Percentiles rank a stretch among this genome's conserved stretches.
phyloP scores from a whole-genome alignment of 2,329 filamentous ascomycete species.

The Periglandula ipomoeae region DNA sequence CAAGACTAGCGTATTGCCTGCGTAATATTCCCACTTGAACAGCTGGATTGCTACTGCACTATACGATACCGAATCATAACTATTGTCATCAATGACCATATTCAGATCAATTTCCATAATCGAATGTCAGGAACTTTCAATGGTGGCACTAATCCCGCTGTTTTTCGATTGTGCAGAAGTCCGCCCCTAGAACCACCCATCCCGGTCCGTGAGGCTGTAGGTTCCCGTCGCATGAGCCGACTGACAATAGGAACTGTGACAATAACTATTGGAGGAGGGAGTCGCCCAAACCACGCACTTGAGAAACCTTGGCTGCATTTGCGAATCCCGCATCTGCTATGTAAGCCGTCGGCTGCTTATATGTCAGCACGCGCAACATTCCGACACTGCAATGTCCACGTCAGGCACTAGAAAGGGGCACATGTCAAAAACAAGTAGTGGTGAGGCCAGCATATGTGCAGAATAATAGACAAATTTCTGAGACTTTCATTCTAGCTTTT shows the following conservation, averaged over 20 bases:
- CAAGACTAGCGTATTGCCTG: not conserved
- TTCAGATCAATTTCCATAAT: too few relatives aligned
- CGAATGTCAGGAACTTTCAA: too few relatives aligned
- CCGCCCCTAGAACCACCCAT: not conserved
- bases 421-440: too few relatives aligned
- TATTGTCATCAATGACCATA: not conserved
- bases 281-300: not conserved
- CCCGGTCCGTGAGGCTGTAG: not conserved
- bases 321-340: not conserved
- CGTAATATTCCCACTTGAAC: too few relatives aligned
- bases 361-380: not conserved
- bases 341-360: not conserved
- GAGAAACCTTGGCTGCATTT: not conserved
- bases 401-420: too few relatives aligned
- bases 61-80: not conserved
- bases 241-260: not conserved
- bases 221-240: not conserved
- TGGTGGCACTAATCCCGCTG: not conserved
- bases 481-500: too few relatives aligned
- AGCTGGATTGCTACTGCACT: not conserved
- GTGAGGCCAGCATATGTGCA: too few relatives aligned
- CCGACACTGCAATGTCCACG: not conserved
- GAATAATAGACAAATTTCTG: too few relatives aligned
- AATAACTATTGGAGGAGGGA: not conserved
- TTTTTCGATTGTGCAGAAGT: not conserved